Evolutionary conservation across 2,329 filamentous ascomycete species (phyloP).

Genomic region (Fusarium agapanthi): DNA sequence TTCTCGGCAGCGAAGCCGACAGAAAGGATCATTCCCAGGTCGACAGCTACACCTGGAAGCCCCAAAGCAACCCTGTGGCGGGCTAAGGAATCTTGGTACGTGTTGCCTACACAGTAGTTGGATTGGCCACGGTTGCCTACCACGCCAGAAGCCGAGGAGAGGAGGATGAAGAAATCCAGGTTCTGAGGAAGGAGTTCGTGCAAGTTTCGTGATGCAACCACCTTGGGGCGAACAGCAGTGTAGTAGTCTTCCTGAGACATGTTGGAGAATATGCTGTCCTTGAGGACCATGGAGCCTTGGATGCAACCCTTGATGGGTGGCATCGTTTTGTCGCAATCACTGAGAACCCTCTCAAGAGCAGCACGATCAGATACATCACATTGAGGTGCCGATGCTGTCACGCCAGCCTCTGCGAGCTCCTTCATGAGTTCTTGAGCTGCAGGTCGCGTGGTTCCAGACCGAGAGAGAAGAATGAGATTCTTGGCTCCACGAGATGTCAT

Average conservation of each 20-base stretch:
- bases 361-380: conserved; percentile 59
- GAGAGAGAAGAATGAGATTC: not conserved
- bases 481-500: not conserved
- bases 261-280: conserved; percentile 61
- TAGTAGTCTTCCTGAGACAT: conserved; percentile 61
- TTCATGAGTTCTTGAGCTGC: not conserved
- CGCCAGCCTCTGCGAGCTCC: conserved; percentile 34
- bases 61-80: not conserved
- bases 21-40: conserved; percentile 61
- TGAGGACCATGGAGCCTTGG: conserved; percentile 56
- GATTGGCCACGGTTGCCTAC: conserved; percentile 62
- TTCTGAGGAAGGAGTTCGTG: conserved; percentile 46
- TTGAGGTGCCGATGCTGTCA: conserved; percentile 42
- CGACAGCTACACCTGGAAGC: conserved; percentile 52
- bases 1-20: conserved; percentile 61
- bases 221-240: conserved; percentile 60
- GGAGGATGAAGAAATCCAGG: conserved; percentile 63
- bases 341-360: conserved; percentile 41
- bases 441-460: not conserved
- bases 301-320: conserved; percentile 55
- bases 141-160: conserved; percentile 62
- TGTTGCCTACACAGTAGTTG: conserved; percentile 61
- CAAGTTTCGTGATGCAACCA: conserved; percentile 63
- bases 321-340: conserved; percentile 32
- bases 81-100: conserved; percentile 7